Base-by-base conservation (phyloP, 202 grass and related monocot species). In the Setaria italica region DNA sequence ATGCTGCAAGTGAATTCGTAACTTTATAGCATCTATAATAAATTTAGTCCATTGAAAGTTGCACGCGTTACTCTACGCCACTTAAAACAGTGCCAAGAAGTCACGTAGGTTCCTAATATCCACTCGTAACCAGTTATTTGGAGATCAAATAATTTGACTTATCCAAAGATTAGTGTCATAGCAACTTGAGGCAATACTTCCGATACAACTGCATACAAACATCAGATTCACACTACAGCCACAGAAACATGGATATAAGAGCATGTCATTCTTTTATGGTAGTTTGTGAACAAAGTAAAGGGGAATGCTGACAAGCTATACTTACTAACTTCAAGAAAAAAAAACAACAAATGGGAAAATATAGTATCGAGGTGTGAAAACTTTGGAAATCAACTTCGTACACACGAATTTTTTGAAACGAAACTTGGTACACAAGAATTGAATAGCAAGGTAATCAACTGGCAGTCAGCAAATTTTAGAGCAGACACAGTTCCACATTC, bases 391-490 rank as follows among this genome's bases (percentile, higher is more conserved):
- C 50, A 85, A 68, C 32, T 79, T 79, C 42, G 39, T 35, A 58
- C n/a, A 48, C 65, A 67, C 4, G 2, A 39, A 34, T 65, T 55
- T 41, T 41, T 41, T 41, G 39, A 41, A 41, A 5, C 39, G 6
- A 41, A 41, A 41, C 4, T 79, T 79, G 60, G 47, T 35, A 58
- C n/a, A 47, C 64, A 67, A 7, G 2, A 39, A 34, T 65, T 56
- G 15, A 72, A 65, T 66, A 62, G 65, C n/a, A 25, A 78, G 39
- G 62, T 50, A 82, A 50, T 83, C 25, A 88, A 82, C 34, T 86
- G 59, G 21, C 13, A 30, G 58, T 47, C 70, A 64, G 17, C 34
- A 74, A 70, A 69, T 11, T 76, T 73, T 83, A 54, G 34, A 74
- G 51, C 53, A 74, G 50, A 6, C 58, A 84, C 9, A 56, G 50